phyloP scores from a whole-genome alignment of 2,329 filamentous ascomycete genomes.

The Hypoxylon sp. region DNA sequence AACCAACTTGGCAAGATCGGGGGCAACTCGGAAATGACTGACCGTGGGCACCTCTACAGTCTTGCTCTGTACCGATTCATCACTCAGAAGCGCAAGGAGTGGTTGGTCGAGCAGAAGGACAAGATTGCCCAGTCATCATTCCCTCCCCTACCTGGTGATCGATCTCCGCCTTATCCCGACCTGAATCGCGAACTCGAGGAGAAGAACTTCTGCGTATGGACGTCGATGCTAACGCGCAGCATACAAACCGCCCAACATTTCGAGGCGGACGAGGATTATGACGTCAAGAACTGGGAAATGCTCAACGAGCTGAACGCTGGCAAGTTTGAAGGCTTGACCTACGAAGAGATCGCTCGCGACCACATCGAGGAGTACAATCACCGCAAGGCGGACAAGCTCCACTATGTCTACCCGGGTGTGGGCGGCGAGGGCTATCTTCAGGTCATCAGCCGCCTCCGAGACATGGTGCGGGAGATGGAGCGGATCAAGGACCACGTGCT shows the following conservation, averaged over 20 bases:
- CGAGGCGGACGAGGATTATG: slow-evolving; percentile 89
- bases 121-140: slow-evolving; percentile 80
- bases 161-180: slow-evolving; percentile 93
- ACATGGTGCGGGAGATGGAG: slow-evolving; percentile 97
- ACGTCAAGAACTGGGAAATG: slow-evolving; percentile 98
- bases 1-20: slow-evolving; percentile 90
- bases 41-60: slow-evolving; percentile 81
- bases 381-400: slow-evolving; percentile 85
- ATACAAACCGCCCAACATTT: slow-evolving; percentile 90
- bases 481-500: slow-evolving; percentile 95
- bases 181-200: slow-evolving; percentile 72
- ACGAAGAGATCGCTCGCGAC: slow-evolving; percentile 83
- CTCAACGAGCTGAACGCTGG: slow-evolving; percentile 96
- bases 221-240: slow-evolving; percentile 91
- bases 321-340: slow-evolving; percentile 92
- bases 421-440: slow-evolving; percentile 97
- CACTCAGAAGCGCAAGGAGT: slow-evolving; percentile 78
- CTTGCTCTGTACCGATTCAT: slow-evolving; percentile 84
- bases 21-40: slow-evolving; percentile 82
- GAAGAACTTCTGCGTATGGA: slow-evolving; percentile 98
- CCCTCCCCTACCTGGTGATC: slow-evolving; percentile 89
- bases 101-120: slow-evolving; percentile 83
- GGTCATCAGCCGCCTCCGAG: slow-evolving; percentile 91
- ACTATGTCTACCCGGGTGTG: slow-evolving; percentile 95
- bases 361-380: slow-evolving; percentile 83